Conservation (phyloP, 768 basidiomycete genomes). For the Pholiota molesta region DNA sequence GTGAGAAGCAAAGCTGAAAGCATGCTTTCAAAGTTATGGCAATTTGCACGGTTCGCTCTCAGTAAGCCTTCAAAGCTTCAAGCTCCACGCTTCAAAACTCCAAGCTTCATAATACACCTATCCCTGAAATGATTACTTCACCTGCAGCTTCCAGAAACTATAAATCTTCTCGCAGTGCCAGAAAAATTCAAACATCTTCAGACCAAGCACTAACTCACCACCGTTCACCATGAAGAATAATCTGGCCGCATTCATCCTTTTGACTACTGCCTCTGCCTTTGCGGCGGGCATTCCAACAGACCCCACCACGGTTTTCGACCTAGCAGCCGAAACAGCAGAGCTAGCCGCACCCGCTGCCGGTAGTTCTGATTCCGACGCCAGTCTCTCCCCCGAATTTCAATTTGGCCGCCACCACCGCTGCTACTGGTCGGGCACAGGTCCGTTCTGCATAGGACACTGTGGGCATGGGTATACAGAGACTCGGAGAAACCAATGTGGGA, state of each 20-base stretch:
- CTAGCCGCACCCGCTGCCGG: not conserved
- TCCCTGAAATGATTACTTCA: not conserved
- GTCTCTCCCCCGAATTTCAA: not conserved
- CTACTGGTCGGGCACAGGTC: slow-evolving; percentile 14
- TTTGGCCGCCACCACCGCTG: not conserved
- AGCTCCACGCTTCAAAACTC: too few relatives aligned
- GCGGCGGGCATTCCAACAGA: not conserved
- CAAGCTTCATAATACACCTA: not conserved
- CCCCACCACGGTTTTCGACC: not conserved
- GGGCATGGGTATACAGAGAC: not conserved
- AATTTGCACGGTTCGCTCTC: not conserved
- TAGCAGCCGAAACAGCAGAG: not conserved
- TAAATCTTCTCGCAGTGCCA: not conserved
- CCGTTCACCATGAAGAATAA: not conserved
- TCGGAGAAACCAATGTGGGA: slow-evolving; percentile 1
- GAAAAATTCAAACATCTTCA: not conserved
- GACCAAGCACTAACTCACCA: not conserved
- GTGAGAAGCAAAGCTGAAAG: not conserved
- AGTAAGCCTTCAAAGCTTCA: not conserved
- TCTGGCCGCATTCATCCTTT: not conserved
- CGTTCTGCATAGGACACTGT: slow-evolving; percentile 8
- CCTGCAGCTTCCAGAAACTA: not conserved
- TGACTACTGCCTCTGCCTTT: not conserved
- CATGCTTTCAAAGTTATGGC: not conserved
- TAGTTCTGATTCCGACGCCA: not conserved